Evolutionary conservation across 768 basidiomycete species (phyloP), one percentile per base, ranked within the genome.

Genomic region (Boletus subcaerulescens): DNA sequence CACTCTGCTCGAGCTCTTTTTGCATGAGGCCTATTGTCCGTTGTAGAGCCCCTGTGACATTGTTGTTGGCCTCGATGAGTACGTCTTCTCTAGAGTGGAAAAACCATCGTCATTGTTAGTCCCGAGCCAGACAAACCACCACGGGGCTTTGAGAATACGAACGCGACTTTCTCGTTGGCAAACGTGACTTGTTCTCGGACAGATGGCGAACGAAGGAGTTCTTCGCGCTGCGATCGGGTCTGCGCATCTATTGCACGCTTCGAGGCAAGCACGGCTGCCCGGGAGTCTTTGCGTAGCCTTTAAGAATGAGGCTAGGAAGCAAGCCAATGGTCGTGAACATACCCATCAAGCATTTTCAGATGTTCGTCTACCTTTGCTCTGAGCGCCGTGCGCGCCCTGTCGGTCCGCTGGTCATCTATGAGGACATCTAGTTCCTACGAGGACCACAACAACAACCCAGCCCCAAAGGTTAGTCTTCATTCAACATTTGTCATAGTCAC

Each of bases 11-110:
- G 3, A 99, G 84, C 65, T 98, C 97, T 40, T 82, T 84, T 72
- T 96, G 92, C 91, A 99, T 92, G 5, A 93, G 74, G 13, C 75
- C 78, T 35, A 93, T 80, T 4, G 95, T 98, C 35, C 94, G 82
- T 45, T 91, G 84, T 10, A 98, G 76, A 4, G 91, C 84, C 20
- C 90, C 87, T 1, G 95, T 98, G 11, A 99, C 91, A 57, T 94
- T 82, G 57, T 88, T 81, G 52, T 86, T 92, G n/a, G 92, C 86
- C 59, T 85, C 85, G 87, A 94, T 93, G 13, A 99, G 79, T 0
- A 80, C 80, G 60, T 97, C 94, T 59, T 93, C 93, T 9, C 87
- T 89, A 44, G 46, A 41, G 26, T 14, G 17, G 18, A 51, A 50
- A 56, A 29, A 51, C 32, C 45, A 50, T 46, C 10, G 18, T 18